Base-by-base conservation (phyloP, 768 basidiomycete genomes). In the Boletus sp. region DNA sequence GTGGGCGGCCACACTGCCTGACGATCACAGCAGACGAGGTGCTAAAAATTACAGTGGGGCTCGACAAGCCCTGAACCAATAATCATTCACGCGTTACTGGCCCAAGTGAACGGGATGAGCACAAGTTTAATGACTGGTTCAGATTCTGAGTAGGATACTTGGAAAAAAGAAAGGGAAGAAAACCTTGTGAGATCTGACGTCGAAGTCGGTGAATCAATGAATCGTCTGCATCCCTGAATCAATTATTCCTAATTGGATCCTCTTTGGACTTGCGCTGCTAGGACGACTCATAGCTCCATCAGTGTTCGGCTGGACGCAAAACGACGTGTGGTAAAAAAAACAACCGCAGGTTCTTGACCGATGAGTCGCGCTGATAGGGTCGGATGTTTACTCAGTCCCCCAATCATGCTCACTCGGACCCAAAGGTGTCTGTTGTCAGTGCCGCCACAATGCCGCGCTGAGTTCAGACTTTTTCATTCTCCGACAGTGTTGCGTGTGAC, bases 1-100 rank as follows among this genome's bases (percentile, higher is more conserved):
- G 58, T 64, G 63, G 66, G 55, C 15, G 50, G 25, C 38, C 66
- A 64, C 51, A 57, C 58, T 54, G 56, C 53, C 37, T 40, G 50
- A 57, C 50, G 44, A 57, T 23, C 40, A 37, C 40, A 14, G 42
- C 37, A 15, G 42, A 43, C 37, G 33, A 47, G 52, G 49, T 14
- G 38, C 17, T 32, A 39, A 37, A 37, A 35, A 32, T 40, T 32
- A 21, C 25, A 11, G 49, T 14, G 30, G 37, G 23, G 32, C 3
- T 29, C 17, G 37, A 29, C 27, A 19, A 14, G 27, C 21, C 23
- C 47, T 15, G 45, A 14, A 33, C n/a, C 32, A 11, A 21, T 39
- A 27, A 51, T 48, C 45, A 57, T 49, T 34, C 29, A 47, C 35
- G 54, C 40, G 54, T 53, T 19, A 8, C 19, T n/a, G 45, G 33